A percentile compares a stretch with the other conserved stretches of the same genome.
Evolutionary conservation across 768 basidiomycete species (phyloP).

Genomic region (Leccinum variicolor): DNA sequence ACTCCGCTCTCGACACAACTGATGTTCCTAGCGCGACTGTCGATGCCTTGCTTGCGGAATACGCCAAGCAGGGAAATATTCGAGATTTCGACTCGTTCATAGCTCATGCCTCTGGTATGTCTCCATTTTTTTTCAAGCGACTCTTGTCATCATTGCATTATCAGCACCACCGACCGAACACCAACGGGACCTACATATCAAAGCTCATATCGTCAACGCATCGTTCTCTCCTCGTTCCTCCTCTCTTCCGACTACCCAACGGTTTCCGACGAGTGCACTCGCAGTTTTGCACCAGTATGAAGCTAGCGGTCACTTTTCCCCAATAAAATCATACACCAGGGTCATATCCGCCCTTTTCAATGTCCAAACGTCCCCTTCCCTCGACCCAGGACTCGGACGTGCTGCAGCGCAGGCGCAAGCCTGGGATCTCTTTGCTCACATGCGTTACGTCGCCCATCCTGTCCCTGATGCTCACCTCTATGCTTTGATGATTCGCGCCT

Average conservation of each 20-base stretch:
- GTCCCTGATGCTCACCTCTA: slow-evolving; percentile 71
- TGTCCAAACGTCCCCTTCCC: slow-evolving; percentile 33
- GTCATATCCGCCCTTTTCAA: slow-evolving; percentile 59
- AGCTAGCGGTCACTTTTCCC: slow-evolving; percentile 52
- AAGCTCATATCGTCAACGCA: slow-evolving; percentile 47
- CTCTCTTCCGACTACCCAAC: slow-evolving; percentile 20
- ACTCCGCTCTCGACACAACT: not conserved
- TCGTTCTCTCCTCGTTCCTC: slow-evolving; percentile 20
- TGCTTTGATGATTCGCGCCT: slow-evolving; percentile 84
- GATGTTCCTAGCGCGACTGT: slow-evolving; percentile 41
- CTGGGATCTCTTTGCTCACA: slow-evolving; percentile 94
- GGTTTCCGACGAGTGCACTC: slow-evolving; percentile 62
- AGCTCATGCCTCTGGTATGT: slow-evolving; percentile 42
- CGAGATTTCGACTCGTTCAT: slow-evolving; percentile 45
- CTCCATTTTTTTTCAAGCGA: not conserved
- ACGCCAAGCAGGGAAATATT: slow-evolving; percentile 46
- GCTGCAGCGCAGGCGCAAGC: slow-evolving; percentile 68
- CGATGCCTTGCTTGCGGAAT: slow-evolving; percentile 46
- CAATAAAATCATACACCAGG: slow-evolving; percentile 72
- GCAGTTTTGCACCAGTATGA: slow-evolving; percentile 73
- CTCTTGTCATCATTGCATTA: slow-evolving; percentile 10
- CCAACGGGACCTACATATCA: slow-evolving; percentile 73
- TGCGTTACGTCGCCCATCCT: slow-evolving; percentile 94
- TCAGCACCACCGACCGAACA: slow-evolving; percentile 41
- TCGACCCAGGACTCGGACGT: slow-evolving; percentile 25